Base-by-base conservation (phyloP, 805 yeast species). In the Saturnispora halmiae region DNA sequence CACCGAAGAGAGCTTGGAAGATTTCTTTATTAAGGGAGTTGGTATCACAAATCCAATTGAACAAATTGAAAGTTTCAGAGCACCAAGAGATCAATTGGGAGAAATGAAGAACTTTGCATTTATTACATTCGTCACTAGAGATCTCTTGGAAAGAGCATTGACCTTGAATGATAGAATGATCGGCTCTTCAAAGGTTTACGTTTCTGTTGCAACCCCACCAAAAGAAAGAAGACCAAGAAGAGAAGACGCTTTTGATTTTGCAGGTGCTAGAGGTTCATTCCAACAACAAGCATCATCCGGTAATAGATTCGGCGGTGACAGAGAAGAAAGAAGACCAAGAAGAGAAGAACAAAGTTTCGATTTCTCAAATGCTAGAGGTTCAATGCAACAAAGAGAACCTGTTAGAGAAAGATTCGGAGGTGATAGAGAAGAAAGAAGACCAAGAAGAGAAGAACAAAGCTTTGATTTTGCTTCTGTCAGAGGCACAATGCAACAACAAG, bases 81-180 rank as follows among this genome's bases (percentile, higher is more conserved):
- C 85, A 50, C 95, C 95, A 50, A 72, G 67, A 55, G 94, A 83
- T 61, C 55, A 62, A 52, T 71, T 65, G 47, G 79, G 83, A 28
- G 75, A 79, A 55, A 70, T 83, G 41, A 71, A 66, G 53, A 77
- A 77, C 11, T 73, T 67, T 54, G 79, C 77, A 28, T 74, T 74
- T 45, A 62, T 74, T 47, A 69, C 77, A 13, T 73, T 75, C 50
- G 52, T 54, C 20, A 64, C 66, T 45, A 64, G 72, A 53, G 67
- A 59, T 10, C 53, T 61, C 8, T 66, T 75, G 51, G 75, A 72
- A 55, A 75, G 69, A 49, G 74, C 77, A 1, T 64, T 75, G 46
- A 54, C 60, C 40, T 65, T 73, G 47, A 64, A 68, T 45, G 60
- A 61, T 47, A 48, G 67, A 38, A 66, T 65, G 29, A 60, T 72